These are phyloP conservation scores for Ophiocytium majus DNA, from an alignment of 352 stramenopile species.

Conservation along the genomic window DNA sequence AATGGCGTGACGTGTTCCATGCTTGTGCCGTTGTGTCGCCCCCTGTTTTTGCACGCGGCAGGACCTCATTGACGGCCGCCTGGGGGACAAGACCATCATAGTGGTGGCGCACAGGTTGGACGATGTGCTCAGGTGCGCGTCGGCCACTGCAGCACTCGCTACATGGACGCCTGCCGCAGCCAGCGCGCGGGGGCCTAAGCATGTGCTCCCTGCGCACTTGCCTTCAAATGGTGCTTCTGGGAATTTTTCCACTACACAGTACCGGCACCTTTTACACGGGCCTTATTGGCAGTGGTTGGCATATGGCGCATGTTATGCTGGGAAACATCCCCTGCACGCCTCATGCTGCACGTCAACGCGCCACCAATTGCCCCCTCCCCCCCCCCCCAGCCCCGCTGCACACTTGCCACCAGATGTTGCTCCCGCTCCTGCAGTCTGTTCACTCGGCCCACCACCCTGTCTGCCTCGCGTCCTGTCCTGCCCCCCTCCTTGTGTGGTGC, in stretches of 20 bases:
- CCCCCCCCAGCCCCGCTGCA: not conserved
- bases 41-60: too few species aligned
- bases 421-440: not conserved
- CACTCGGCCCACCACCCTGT: not conserved
- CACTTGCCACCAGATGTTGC: not conserved
- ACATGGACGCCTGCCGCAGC: too few species aligned
- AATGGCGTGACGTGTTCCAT: too few species aligned
- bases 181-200: too few species aligned
- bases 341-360: not conserved
- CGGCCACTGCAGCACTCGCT: too few species aligned
- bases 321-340: not conserved
- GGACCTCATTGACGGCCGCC: conserved; percentile 32
- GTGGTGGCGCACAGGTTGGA: conserved; percentile 45
- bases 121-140: conserved; percentile 29
- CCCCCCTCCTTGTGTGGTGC: not conserved
- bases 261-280: too few species aligned
- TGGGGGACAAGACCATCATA: conserved; percentile 32
- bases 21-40: too few species aligned
- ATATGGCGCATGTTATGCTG: not conserved
- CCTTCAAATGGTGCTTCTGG: too few species aligned
- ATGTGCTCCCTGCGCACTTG: too few species aligned
- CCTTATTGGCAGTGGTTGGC: too few species aligned
- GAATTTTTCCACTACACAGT: too few species aligned
- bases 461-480: not conserved
- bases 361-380: not conserved